Conservation (phyloP, 1,284 basidiomycete genomes). For the Ceratobasidium sp. region DNA sequence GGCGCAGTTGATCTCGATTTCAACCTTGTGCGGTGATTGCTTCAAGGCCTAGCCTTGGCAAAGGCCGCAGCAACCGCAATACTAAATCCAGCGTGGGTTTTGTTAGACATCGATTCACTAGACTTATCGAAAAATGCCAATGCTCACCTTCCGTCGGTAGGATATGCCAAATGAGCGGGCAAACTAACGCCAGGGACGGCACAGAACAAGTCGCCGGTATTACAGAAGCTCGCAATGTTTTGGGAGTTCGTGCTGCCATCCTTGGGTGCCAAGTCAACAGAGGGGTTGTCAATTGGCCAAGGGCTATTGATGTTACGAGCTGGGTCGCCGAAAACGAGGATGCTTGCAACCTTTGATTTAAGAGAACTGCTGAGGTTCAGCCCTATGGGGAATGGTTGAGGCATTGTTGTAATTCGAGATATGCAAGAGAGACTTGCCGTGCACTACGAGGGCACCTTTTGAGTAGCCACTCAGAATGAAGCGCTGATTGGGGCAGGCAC, state of each 20-base stretch:
- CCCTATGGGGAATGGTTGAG: background rate
- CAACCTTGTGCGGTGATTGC: background rate
- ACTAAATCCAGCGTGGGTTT: too few species aligned
- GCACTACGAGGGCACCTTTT: slow-evolving; percentile 5
- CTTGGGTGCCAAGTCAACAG: slow-evolving; percentile 28
- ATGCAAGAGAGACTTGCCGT: background rate
- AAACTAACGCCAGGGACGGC: background rate
- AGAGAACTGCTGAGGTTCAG: background rate
- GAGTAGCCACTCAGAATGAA: slow-evolving; percentile 23
- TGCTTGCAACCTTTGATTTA: slow-evolving; percentile 4
- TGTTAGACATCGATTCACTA: too few species aligned
- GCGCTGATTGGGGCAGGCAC: slow-evolving; percentile 1
- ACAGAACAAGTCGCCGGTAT: slow-evolving; percentile 18
- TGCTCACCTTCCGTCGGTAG: slow-evolving; percentile 20
- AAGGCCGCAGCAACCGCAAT: slow-evolving; percentile 1
- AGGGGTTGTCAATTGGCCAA: slow-evolving; percentile 35
- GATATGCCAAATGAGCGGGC: slow-evolving; percentile 10
- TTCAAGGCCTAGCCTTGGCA: slow-evolving; percentile 11
- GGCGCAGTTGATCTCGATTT: background rate
- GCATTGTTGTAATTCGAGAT: background rate
- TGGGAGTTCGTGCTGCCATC: slow-evolving; percentile 28
- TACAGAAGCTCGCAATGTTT: slow-evolving; percentile 37
- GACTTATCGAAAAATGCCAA: background rate
- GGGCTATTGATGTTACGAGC: background rate
- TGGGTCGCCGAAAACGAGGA: slow-evolving; percentile 19